Conservation (phyloP, 495 filamentous ascomycete species). For the Chlorociboria aeruginascens region DNA sequence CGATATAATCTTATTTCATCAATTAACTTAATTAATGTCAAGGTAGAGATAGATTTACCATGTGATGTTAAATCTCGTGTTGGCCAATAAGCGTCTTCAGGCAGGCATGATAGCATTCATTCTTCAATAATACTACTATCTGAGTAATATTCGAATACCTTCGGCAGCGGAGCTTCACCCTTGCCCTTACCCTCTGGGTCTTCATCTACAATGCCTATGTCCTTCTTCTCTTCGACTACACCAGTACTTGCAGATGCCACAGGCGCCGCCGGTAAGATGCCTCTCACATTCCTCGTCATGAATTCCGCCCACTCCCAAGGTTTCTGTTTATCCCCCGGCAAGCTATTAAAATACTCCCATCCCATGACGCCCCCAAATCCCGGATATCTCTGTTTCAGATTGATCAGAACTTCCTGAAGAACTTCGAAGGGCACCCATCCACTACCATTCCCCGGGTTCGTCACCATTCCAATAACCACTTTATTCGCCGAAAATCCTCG, state of each 20-base stretch:
- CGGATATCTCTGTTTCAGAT: slow-evolving; percentile 25
- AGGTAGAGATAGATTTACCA: too few species aligned
- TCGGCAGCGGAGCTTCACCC: slow-evolving; percentile 16
- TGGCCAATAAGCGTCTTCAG: too few species aligned
- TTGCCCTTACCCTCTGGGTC: slow-evolving; percentile 7
- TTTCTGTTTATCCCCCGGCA: slow-evolving; percentile 31
- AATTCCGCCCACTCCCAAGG: slow-evolving; percentile 47
- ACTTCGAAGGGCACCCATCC: slow-evolving; percentile 43
- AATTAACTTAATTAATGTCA: too few species aligned
- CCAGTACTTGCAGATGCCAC: neutral
- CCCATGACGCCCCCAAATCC: slow-evolving; percentile 73
- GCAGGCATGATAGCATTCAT: neutral
- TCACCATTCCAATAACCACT: slow-evolving; percentile 62
- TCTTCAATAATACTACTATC: slow-evolving; percentile 13
- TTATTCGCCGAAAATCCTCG: slow-evolving; percentile 52
- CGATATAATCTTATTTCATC: too few species aligned
- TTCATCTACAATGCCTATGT: slow-evolving; percentile 5
- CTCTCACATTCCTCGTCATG: slow-evolving; percentile 25
- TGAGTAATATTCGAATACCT: slow-evolving; percentile 16
- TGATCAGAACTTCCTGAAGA: slow-evolving; percentile 29
- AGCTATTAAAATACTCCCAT: slow-evolving; percentile 71
- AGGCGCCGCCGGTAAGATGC: neutral
- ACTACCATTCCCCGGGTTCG: slow-evolving; percentile 53
- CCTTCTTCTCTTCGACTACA: neutral
- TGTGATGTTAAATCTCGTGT: too few species aligned